Conservation (phyloP, 208 protist genomes). For the Acanthamoeba quina region DNA sequence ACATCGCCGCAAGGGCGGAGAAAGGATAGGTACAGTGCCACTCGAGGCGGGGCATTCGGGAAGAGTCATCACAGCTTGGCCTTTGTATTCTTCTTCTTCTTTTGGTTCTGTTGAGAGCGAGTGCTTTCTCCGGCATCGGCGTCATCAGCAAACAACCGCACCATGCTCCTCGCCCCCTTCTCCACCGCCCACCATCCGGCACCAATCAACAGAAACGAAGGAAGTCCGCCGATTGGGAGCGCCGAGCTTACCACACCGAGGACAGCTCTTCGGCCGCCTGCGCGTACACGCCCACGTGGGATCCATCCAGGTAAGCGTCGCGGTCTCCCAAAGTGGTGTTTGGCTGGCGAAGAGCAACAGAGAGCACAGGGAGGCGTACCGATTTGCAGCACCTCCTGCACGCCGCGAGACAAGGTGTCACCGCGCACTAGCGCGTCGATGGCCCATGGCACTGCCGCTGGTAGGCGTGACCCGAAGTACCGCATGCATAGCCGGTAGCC, state of each 20-base stretch:
- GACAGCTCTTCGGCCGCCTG: neutral
- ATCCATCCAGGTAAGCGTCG: neutral
- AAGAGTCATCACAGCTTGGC: neutral
- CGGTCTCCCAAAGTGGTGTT: too few relatives aligned
- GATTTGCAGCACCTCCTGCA: slow-evolving; percentile 31
- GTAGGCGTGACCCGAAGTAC: slow-evolving; percentile 13
- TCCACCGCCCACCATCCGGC: slow-evolving; percentile 37
- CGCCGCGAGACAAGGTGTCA: slow-evolving; percentile 23
- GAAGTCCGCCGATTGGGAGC: slow-evolving; percentile 6
- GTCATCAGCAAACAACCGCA: slow-evolving; percentile 6
- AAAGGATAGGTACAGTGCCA: too few relatives aligned
- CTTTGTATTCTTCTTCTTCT: neutral
- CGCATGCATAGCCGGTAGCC: slow-evolving; percentile 45
- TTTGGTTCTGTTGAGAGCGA: neutral
- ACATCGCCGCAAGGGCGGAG: too few relatives aligned
- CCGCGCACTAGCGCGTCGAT: slow-evolving; percentile 19
- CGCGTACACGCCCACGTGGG: neutral
- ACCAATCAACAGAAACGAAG: slow-evolving; percentile 21
- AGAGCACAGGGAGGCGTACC: neutral
- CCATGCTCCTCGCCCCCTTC: neutral
- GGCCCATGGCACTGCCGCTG: slow-evolving; percentile 5
- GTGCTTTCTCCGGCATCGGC: neutral
- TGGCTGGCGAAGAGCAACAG: neutral
- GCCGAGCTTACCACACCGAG: slow-evolving; percentile 13
- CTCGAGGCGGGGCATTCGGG: too few relatives aligned